These are phyloP conservation scores for Candida sphagnicola DNA, from an alignment of 805 yeast species.

Conservation along the genomic window DNA sequence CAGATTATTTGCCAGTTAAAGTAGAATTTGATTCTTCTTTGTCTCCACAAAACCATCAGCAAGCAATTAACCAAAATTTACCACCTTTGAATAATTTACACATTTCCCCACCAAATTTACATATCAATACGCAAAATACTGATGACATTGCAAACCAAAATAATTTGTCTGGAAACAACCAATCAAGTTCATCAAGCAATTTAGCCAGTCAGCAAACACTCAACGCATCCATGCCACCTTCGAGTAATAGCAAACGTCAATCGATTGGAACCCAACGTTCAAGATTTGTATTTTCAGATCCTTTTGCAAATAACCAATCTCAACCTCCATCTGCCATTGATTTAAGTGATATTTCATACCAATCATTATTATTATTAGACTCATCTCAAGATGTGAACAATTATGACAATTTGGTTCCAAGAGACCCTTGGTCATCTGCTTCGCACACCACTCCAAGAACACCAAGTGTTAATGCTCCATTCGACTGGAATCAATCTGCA, in stretches of 20 bases:
- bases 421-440: constrained; percentile 41
- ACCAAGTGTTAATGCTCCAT: constrained; percentile 24
- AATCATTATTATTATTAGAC: constrained; percentile 43
- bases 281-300: constrained; percentile 69
- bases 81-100: constrained; percentile 20
- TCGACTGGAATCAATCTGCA: constrained; percentile 28
- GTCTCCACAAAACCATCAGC: neutral
- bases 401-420: constrained; percentile 40
- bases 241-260: constrained; percentile 39
- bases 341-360: constrained; percentile 35
- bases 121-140: constrained; percentile 10
- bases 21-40: constrained; percentile 29
- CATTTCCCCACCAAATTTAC: constrained; percentile 31
- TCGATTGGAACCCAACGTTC: constrained; percentile 57
- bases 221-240: constrained; percentile 6
- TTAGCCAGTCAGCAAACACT: no score
- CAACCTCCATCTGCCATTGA: constrained; percentile 27
- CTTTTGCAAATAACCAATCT: constrained; percentile 26
- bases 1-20: constrained; percentile 29
- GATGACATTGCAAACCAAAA: constrained; percentile 7
- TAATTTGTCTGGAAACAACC: constrained; percentile 1
- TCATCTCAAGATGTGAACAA: constrained; percentile 45
- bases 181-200: constrained; percentile 1
- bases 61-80: constrained; percentile 5
- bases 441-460: constrained; percentile 36